phyloP scores from a whole-genome alignment of 164 flowering plant genomes.

The Akebia trifoliata region DNA sequence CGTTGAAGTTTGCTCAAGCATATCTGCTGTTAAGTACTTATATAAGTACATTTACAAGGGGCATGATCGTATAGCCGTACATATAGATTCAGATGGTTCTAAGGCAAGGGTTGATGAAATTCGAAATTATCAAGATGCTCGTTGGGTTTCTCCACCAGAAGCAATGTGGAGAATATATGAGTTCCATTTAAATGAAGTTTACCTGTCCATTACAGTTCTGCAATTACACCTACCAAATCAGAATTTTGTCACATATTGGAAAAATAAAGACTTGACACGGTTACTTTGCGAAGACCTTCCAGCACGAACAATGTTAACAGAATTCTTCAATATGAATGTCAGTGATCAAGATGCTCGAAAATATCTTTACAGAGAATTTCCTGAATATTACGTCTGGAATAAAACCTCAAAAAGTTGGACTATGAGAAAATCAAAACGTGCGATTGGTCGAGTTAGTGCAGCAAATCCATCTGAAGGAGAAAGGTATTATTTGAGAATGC shows the following conservation, averaged over 20 bases:
- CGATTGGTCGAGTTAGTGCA: not conserved
- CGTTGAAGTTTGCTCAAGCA: constrained; percentile 2
- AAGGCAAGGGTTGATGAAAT: not conserved
- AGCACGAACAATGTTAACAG: not conserved
- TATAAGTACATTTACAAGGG: constrained; percentile 24
- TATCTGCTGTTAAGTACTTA: constrained; percentile 14
- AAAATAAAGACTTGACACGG: no score
- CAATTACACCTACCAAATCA: constrained; percentile 9
- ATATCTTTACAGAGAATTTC: not conserved
- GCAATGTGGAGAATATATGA: constrained; percentile 5
- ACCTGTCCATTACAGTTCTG: not conserved
- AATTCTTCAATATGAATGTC: not conserved
- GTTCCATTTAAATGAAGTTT: not conserved
- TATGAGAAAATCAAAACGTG: not conserved
- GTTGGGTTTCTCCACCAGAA: constrained; percentile 3
- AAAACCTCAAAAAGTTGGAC: not conserved
- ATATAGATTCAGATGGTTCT: not conserved
- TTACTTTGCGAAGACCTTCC: no score
- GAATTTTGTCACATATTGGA: no score
- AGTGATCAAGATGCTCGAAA: not conserved
- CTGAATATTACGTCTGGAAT: not conserved
- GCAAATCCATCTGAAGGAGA: constrained; percentile 3
- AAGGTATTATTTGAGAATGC: not conserved
- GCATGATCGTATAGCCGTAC: constrained; percentile 1
- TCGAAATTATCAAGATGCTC: not conserved